A percentile compares a stretch with the other conserved stretches of the same genome.
Evolutionary conservation across 306 rosid genomes (phyloP).

Genomic region (Prunus mongolica): DNA sequence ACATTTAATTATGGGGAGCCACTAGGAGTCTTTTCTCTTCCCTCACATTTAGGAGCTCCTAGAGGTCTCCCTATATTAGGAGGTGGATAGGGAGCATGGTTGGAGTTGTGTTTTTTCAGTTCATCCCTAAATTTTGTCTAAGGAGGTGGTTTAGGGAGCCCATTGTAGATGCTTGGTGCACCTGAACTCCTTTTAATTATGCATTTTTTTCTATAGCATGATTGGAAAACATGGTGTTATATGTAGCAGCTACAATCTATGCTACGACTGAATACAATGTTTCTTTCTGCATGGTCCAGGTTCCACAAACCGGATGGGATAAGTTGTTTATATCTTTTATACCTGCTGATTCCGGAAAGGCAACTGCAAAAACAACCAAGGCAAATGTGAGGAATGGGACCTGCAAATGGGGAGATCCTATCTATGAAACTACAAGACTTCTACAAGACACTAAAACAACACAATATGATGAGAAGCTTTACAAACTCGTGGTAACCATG

Average conservation of each 20-base stretch:
- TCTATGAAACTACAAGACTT: constrained; percentile 95
- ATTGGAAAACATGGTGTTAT: background rate
- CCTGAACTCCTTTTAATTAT: background rate
- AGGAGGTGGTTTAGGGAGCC: too few relatives aligned
- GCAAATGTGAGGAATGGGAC: constrained; percentile 96
- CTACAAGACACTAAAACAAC: constrained; percentile 85
- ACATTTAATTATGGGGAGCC: too few relatives aligned
- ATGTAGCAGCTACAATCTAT: constrained; percentile 19
- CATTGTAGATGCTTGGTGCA: background rate
- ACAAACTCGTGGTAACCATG: constrained; percentile 88
- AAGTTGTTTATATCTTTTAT: constrained; percentile 79
- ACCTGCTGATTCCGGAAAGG: constrained; percentile 88
- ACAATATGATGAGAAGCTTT: constrained; percentile 82
- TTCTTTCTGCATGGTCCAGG: constrained; percentile 47
- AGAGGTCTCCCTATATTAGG: too few relatives aligned
- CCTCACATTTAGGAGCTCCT: too few relatives aligned
- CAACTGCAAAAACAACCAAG: constrained; percentile 85
- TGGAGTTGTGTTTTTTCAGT: too few relatives aligned
- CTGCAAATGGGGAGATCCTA: constrained; percentile 98
- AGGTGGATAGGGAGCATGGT: too few relatives aligned
- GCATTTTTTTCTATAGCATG: constrained; percentile 1
- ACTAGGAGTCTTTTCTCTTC: too few relatives aligned
- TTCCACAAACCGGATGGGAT: constrained; percentile 98
- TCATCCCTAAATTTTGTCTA: too few relatives aligned
- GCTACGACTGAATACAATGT: constrained; percentile 27